Conservation (phyloP, 1,284 basidiomycete genomes). For the Laetiporus sulphureus region DNA sequence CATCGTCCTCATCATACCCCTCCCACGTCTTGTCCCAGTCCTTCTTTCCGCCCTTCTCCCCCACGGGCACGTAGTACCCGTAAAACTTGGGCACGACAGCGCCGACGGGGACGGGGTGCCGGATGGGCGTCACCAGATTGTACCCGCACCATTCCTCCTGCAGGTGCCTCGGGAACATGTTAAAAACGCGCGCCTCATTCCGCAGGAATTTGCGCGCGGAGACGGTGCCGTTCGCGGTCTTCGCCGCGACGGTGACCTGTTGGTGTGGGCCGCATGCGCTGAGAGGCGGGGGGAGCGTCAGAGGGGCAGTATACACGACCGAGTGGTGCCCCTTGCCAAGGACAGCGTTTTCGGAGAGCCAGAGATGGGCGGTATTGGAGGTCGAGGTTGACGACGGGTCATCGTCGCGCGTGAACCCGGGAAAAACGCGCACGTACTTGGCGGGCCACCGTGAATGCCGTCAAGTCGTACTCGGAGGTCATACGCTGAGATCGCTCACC, state of each 20-base stretch:
- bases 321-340: slow-evolving; percentile 31
- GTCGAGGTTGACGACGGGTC: too few species aligned
- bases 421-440: too few species aligned
- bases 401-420: too few species aligned
- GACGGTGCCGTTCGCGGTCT: slow-evolving; percentile 17
- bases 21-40: slow-evolving; percentile 2
- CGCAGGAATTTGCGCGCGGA: slow-evolving; percentile 22
- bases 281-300: slow-evolving; percentile 27
- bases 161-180: slow-evolving; percentile 35
- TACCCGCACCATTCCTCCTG: slow-evolving; percentile 43
- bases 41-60: slow-evolving; percentile 6
- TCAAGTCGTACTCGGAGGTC: too few species aligned
- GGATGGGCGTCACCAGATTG: slow-evolving; percentile 34
- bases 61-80: slow-evolving; percentile 38
- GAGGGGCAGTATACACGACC: slow-evolving; percentile 23
- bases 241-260: slow-evolving; percentile 29
- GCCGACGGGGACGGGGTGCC: slow-evolving; percentile 37
- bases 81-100: slow-evolving; percentile 49
- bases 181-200: slow-evolving; percentile 38
- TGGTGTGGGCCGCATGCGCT: slow-evolving; percentile 18
- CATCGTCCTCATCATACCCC: slow-evolving; percentile 4
- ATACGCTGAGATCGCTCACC: too few species aligned
- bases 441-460: too few species aligned
- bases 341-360: slow-evolving; percentile 20
- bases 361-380: too few species aligned